Base-by-base conservation (phyloP, 129 eudicot genomes). In the Chrysanthemum seticuspe region DNA sequence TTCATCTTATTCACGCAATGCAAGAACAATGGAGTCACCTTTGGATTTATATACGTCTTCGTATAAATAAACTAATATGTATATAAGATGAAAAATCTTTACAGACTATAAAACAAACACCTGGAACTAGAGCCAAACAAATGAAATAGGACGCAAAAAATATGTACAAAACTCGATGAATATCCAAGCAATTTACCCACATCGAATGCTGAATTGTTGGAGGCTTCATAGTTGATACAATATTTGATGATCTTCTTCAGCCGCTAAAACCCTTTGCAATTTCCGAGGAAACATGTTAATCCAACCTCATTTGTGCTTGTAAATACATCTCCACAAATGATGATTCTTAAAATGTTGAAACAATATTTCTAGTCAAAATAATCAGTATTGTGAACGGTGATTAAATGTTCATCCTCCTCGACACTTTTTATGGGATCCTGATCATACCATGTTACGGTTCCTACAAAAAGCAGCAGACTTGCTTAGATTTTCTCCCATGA, bases 401-500 rank as follows among this genome's bases (percentile, higher is more conserved):
- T 83, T 50, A 84, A 80, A 83, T 85, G 96, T 69, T 82, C 90
- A 48, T 71, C 70, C 45, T 86, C 89, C 27, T 87, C 96, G 0
- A 75, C 59, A 6, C 73, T 72, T 71, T 89, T 89, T 47, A 74
- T 70, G 50, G 73, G 73, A 62, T 87, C 91, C 72, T 83, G 91
- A 65, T 74, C 83, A 59, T 79, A 86, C 97, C 97, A 88, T 31
- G 87, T 83, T 78, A 83, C 63, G 14, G 80, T 19, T 70, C 97
- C 96, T 92, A 82, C 84, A 85, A 60, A 49, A 27, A 67, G 68
- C 57, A 62, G 58, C 44, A 56, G 57, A 78, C 10, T 53, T 44
- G 44, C 25, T 71, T 36, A 71, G 54, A 34, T 36, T 40, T 21
- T 55, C 13, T 49, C 36, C 27, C 14, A 67, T 40, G 8, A 60